Percentiles rank a stretch among this genome's conserved stretches.
These are phyloP conservation scores for Endotrypanum monterogeii DNA, from an alignment of 208 protist genomes.

Conservation along the genomic window DNA sequence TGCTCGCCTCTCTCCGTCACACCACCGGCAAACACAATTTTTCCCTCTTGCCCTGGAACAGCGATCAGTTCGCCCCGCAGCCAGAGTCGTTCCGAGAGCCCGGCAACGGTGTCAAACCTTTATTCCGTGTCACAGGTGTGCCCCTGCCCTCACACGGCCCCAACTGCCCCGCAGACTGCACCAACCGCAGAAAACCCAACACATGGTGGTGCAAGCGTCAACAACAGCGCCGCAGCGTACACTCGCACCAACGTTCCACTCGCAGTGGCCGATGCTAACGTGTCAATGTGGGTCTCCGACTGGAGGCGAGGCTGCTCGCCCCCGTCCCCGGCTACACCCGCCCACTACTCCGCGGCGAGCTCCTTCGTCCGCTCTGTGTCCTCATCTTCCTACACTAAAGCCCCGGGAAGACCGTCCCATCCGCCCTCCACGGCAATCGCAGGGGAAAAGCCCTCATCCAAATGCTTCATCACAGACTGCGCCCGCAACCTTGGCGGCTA, in stretches of 20 bases:
- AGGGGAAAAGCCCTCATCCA: not conserved
- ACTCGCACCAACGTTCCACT: not conserved
- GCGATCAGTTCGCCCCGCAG: not conserved
- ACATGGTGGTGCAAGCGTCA: not conserved
- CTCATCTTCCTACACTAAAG: not conserved
- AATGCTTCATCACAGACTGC: constrained; percentile 16
- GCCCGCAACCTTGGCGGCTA: constrained; percentile 12
- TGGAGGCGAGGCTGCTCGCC: not conserved
- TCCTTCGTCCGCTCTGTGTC: not conserved
- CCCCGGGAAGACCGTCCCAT: not conserved
- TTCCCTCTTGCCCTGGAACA: constrained; percentile 6
- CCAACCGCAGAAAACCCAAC: not conserved
- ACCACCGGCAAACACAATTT: not conserved
- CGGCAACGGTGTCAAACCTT: not conserved
- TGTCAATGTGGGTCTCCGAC: not conserved
- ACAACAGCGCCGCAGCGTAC: not conserved
- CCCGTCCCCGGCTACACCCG: not conserved
- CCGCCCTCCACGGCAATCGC: not conserved
- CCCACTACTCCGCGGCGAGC: not conserved
- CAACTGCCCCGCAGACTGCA: not conserved
- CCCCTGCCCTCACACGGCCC: not conserved
- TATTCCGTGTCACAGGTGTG: not conserved
- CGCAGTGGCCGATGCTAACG: not conserved
- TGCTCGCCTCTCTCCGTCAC: constrained; percentile 1
- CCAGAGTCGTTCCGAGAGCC: constrained; percentile 10